phyloP scores from a whole-genome alignment of 257 asterid species.

The Ophiorrhiza pumila region DNA sequence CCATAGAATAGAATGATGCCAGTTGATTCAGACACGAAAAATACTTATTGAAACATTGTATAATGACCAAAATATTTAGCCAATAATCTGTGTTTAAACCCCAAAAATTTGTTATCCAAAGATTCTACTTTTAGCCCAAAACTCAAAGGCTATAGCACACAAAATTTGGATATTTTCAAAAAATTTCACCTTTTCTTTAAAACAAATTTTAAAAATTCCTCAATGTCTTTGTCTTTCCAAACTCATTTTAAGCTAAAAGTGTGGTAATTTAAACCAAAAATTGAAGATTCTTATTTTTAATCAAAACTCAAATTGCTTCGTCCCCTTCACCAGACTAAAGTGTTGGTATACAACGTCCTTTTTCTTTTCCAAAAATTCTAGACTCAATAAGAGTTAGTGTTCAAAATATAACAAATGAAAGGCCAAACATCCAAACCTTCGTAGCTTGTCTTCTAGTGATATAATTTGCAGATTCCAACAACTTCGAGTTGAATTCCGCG shows the following conservation, averaged over 20 bases:
- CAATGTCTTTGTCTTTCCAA: neutral
- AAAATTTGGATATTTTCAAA: too few species aligned
- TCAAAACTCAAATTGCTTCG: neutral
- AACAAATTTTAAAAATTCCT: neutral
- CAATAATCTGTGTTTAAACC: too few species aligned
- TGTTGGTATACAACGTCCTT: neutral
- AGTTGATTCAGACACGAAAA: neutral
- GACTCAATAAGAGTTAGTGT: too few species aligned
- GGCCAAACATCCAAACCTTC: constrained; percentile 45
- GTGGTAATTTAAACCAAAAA: neutral
- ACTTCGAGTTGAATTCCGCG: constrained; percentile 72
- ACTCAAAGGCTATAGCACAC: neutral
- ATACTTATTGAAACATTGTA: neutral
- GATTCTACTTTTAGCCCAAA: neutral
- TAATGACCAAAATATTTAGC: neutral
- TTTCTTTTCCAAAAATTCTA: neutral
- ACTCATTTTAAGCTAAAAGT: neutral
- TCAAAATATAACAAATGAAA: neutral
- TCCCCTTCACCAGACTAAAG: neutral
- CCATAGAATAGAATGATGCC: neutral
- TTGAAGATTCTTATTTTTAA: neutral
- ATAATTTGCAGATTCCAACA: constrained; percentile 82
- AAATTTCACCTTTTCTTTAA: too few species aligned
- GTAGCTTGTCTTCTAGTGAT: constrained; percentile 81
- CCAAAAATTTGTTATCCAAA: neutral